Conservation (phyloP, 2,329 filamentous ascomycete genomes). For the Alternaria hordeiaustralica region DNA sequence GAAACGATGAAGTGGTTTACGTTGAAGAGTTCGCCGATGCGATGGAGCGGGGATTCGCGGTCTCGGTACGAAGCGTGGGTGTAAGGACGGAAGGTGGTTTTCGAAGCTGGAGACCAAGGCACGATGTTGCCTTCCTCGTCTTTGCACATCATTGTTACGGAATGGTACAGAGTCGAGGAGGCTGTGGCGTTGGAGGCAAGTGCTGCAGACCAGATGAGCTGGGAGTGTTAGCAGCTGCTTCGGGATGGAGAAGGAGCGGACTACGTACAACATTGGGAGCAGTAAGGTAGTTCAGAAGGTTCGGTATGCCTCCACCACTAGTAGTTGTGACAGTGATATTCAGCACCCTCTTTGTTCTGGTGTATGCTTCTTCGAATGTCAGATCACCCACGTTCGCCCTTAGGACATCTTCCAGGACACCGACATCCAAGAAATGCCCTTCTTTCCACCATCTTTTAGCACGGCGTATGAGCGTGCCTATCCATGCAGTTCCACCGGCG, state of each 20-base stretch:
- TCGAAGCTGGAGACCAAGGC: constrained; percentile 70
- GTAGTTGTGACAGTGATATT: constrained; percentile 90
- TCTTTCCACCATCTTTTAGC: constrained; percentile 72
- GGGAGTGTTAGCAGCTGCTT: constrained; percentile 15
- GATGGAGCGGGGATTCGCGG: constrained; percentile 70
- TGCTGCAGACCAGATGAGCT: constrained; percentile 82
- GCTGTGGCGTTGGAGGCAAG: constrained; percentile 76
- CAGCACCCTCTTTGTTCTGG: constrained; percentile 81
- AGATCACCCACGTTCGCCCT: constrained; percentile 84
- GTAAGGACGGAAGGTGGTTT: constrained; percentile 73
- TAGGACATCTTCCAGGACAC: constrained; percentile 82
- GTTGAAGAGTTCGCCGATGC: constrained; percentile 84
- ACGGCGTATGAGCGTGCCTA: constrained; percentile 68
- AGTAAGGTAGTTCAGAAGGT: constrained; percentile 88
- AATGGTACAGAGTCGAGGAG: constrained; percentile 69
- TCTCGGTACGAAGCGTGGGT: constrained; percentile 68
- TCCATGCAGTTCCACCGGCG: constrained; percentile 47
- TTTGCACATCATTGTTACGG: constrained; percentile 77
- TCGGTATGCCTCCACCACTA: constrained; percentile 77
- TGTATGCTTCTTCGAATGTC: constrained; percentile 92
- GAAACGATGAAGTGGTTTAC: constrained; percentile 96
- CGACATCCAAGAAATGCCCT: constrained; percentile 84
- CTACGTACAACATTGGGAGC: constrained; percentile 85
- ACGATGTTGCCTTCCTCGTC: constrained; percentile 74
- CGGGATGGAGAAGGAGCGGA: neutral